These are phyloP conservation scores for Globisporangium heterothallicum DNA, from an alignment of 352 stramenopile species.

Conservation along the genomic window DNA sequence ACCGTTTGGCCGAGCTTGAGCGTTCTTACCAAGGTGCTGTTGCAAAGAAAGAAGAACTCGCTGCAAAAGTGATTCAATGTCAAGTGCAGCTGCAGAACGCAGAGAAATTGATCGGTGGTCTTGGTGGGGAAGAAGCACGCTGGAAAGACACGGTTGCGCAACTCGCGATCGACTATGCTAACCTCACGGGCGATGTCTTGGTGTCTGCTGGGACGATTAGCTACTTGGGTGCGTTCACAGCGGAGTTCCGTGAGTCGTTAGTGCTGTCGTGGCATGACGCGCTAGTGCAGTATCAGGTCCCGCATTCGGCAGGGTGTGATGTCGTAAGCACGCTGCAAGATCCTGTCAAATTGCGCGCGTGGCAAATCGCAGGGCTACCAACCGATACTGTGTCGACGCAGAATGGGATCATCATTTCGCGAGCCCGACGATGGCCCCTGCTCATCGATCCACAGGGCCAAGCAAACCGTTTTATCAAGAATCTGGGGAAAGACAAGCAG, in stretches of 20 bases:
- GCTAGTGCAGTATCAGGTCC: slow-evolving; percentile 47
- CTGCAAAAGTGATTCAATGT: slow-evolving; percentile 84
- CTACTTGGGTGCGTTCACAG: slow-evolving; percentile 85
- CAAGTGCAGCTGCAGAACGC: slow-evolving; percentile 88
- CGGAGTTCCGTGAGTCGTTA: slow-evolving; percentile 74
- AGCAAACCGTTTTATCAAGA: slow-evolving; percentile 91
- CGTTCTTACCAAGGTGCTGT: slow-evolving; percentile 80
- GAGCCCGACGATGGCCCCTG: slow-evolving; percentile 79
- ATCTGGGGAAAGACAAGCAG: slow-evolving; percentile 78
- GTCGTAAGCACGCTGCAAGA: slow-evolving; percentile 85
- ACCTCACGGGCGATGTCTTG: slow-evolving; percentile 82
- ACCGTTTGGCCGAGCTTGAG: slow-evolving; percentile 81
- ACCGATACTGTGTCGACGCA: slow-evolving; percentile 90
- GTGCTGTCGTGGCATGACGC: slow-evolving; percentile 64
- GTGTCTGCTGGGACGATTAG: slow-evolving; percentile 84
- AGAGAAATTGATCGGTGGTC: slow-evolving; percentile 74
- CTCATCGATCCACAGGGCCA: slow-evolving; percentile 91
- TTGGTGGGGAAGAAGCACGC: slow-evolving; percentile 78
- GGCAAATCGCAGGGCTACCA: slow-evolving; percentile 85
- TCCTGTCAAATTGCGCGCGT: slow-evolving; percentile 83
- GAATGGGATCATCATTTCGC: slow-evolving; percentile 91
- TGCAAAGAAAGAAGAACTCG: slow-evolving; percentile 89
- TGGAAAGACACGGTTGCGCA: slow-evolving; percentile 83
- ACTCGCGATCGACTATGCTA: slow-evolving; percentile 66
- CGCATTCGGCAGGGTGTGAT: slow-evolving; percentile 80